Evolutionary conservation across 202 grass and related monocot genomes (phyloP), one percentile per base, ranked within the genome.

Genomic region (Musa balbisiana): DNA sequence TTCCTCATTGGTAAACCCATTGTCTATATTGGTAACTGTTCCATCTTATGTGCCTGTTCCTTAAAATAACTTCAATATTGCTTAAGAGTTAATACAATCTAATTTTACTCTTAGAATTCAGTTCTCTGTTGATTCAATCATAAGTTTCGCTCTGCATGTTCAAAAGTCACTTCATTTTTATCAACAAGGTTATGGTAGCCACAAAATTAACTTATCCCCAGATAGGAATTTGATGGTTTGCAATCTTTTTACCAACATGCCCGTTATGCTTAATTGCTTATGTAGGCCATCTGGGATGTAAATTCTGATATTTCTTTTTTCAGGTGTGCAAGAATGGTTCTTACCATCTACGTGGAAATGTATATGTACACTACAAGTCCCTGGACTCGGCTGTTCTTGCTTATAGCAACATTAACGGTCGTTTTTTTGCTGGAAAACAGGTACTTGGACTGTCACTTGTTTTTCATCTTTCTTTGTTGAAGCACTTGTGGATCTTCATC

Each of bases 321-420:
- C 83, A 98, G 95, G 95, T 92, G 63, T 94, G 91, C 87, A 83
- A 85, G 76, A 98, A 98, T 86, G 90, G 95, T 82, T 94, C 91
- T 55, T 80, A 89, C 65, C 91, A 98, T 98, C 87, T 98, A 54
- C 86, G 91, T 81, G 95, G 95, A 76, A 98, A 98, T 80, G 87
- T 90, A 55, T 98, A 98, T 53, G 91, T 94, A 78, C 87, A 94
- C 73, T 98, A 94, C 74, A 94, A 90, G 73, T 88, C 91, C 59
- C 85, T 98, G 83, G 89, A 92, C 82, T 94, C 91, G 51, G 91
- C 91, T 80, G 77, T 94, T 86, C 81, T 98, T 83, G 91, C 95
- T 51, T 94, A 89, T 83, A 89, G 63, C 81, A 93, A 73, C 79
- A 92, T 92, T 54, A 94, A 98, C 83, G 88, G 87, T 13, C 87